These are phyloP conservation scores for Perkinsus olseni DNA, from an alignment of 169 alveolate genomes.

Conservation along the genomic window DNA sequence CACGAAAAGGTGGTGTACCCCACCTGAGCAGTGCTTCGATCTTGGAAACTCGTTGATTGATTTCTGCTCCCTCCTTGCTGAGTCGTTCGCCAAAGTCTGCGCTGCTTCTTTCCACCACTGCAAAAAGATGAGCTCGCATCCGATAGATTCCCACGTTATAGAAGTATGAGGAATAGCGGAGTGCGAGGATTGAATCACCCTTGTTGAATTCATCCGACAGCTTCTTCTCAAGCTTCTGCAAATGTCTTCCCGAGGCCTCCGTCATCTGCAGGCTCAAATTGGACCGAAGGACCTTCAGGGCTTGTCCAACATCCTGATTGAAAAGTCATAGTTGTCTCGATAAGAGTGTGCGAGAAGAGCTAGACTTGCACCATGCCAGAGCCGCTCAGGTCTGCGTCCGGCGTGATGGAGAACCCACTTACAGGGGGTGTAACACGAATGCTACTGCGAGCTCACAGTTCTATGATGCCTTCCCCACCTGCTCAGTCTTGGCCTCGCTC, in stretches of 20 bases:
- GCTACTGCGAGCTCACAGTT: no score
- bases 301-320: neutral
- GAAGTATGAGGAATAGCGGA: neutral
- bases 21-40: neutral
- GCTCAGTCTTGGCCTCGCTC: neutral
- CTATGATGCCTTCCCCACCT: neutral
- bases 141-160: neutral
- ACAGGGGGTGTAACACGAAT: no score
- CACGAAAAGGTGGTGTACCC: no score
- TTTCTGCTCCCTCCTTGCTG: neutral
- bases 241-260: neutral
- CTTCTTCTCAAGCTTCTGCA: neutral
- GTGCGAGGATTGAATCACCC: neutral
- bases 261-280: neutral
- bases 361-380: no score
- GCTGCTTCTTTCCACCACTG: neutral
- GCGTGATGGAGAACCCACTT: neutral
- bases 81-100: neutral
- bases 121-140: neutral
- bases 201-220: neutral
- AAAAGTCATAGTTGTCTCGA: neutral
- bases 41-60: neutral
- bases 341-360: neutral
- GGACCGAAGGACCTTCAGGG: neutral
- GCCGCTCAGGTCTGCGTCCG: no score